phyloP scores from a whole-genome alignment of 805 yeast species.

The Jamesozyma jinghongensis region DNA sequence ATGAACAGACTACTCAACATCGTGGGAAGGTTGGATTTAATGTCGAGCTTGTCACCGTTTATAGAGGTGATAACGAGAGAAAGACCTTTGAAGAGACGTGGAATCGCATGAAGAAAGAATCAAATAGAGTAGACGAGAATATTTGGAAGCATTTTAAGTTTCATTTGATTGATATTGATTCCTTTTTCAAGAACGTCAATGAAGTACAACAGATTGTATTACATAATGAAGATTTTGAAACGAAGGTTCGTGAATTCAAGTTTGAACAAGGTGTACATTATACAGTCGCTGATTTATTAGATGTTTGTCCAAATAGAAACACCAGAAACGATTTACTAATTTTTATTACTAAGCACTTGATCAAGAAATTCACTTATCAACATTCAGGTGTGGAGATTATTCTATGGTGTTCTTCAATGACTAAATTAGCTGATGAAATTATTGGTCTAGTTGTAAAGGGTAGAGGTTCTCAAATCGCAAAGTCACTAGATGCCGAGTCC shows the following conservation, averaged over 20 bases:
- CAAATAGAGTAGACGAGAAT: constrained; percentile 12
- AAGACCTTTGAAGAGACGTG: constrained; percentile 10
- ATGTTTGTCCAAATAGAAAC: constrained; percentile 40
- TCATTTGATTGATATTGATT: constrained; percentile 35
- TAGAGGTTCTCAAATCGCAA: constrained; percentile 61
- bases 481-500: constrained; percentile 36
- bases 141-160: constrained; percentile 30
- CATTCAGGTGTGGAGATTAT: constrained; percentile 39
- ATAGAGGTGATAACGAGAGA: constrained; percentile 18
- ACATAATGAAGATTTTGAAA: constrained; percentile 21
- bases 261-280: neutral
- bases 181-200: constrained; percentile 29
- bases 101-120: constrained; percentile 3
- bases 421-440: constrained; percentile 71
- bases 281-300: constrained; percentile 9
- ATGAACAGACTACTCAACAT: constrained; percentile 54
- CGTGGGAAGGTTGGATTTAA: constrained; percentile 63
- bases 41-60: constrained; percentile 37
- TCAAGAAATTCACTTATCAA: constrained; percentile 38
- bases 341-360: constrained; percentile 39
- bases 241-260: constrained; percentile 5
- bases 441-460: constrained; percentile 77
- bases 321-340: constrained; percentile 54
- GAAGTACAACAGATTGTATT: constrained; percentile 29
- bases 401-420: constrained; percentile 71